A percentile compares a stretch with the other conserved stretches of the same genome.
Conservation (phyloP, 2,329 filamentous ascomycete genomes). For the Aspergillus sp. region DNA sequence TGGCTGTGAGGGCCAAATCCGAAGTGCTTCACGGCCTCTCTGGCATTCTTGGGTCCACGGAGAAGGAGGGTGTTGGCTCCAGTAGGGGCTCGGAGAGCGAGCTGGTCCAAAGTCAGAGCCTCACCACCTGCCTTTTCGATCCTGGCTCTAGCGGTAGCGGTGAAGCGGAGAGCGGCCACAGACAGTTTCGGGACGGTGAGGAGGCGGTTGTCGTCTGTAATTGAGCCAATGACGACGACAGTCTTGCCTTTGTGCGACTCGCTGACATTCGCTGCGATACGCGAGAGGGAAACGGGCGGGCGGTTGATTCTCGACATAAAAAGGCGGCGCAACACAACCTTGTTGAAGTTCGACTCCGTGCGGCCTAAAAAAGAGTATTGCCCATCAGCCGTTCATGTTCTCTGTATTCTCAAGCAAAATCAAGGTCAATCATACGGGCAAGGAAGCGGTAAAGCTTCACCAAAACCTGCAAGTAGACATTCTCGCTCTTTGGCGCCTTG, state of each 20-base stretch:
- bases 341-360: constrained; percentile 98
- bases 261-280: constrained; percentile 66
- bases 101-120: constrained; percentile 92
- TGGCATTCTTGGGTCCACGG: constrained; percentile 95
- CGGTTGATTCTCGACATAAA: constrained; percentile 99
- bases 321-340: constrained; percentile 92
- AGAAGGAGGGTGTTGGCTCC: constrained; percentile 96
- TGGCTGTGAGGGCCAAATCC: constrained; percentile 95
- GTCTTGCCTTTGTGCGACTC: constrained; percentile 65
- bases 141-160: constrained; percentile 88
- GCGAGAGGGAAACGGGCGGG: constrained; percentile 87
- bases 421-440: constrained; percentile 58
- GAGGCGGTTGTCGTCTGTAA: constrained; percentile 97
- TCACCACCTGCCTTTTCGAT: constrained; percentile 92
- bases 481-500: constrained; percentile 95
- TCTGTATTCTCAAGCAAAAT: not conserved
- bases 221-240: constrained; percentile 86
- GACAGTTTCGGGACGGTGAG: constrained; percentile 86
- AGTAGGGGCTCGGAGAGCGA: constrained; percentile 90
- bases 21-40: constrained; percentile 99
- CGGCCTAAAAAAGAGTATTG: constrained; percentile 57
- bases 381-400: no score
- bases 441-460: constrained; percentile 98
- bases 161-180: constrained; percentile 93
- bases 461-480: constrained; percentile 94